A percentile compares a stretch with the other conserved stretches of the same genome.
Conservation (phyloP, 305 asterid genomes). For the Striga hermonthica region DNA sequence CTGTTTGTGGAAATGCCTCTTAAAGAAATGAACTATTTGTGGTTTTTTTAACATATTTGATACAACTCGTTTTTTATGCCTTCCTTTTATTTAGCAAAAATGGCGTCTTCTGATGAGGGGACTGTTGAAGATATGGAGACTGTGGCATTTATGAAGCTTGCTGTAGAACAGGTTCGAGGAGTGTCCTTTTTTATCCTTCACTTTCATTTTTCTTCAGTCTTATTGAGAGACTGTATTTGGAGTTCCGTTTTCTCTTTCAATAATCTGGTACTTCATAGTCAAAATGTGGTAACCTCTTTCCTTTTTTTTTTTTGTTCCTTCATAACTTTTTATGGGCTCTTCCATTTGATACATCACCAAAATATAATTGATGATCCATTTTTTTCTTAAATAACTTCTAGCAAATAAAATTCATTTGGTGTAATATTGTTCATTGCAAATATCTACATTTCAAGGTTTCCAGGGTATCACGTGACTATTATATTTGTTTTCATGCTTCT, state of each 20-base stretch:
- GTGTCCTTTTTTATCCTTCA: constrained; percentile 10
- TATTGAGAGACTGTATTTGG: background rate
- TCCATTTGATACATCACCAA: constrained; percentile 2
- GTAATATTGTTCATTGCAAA: background rate
- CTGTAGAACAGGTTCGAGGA: constrained; percentile 48
- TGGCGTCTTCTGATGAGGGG: constrained; percentile 36
- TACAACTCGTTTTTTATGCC: constrained; percentile 16
- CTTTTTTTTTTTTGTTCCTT: background rate
- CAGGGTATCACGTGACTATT: background rate
- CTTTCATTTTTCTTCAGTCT: background rate
- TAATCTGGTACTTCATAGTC: background rate
- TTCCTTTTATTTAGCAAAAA: constrained; percentile 29
- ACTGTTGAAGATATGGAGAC: constrained; percentile 27
- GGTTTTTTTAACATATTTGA: background rate
- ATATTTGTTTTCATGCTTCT: constrained; percentile 8
- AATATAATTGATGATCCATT: too few relatives aligned
- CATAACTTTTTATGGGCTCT: background rate
- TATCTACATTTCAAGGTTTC: constrained; percentile 15
- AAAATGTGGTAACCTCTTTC: background rate
- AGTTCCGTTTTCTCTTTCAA: background rate
- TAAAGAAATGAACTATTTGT: constrained; percentile 10
- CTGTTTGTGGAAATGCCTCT: constrained; percentile 32
- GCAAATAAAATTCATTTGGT: background rate
- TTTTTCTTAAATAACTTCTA: background rate
- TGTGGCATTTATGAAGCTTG: constrained; percentile 50